Conservation (phyloP, 2,329 filamentous ascomycete species). For the Xylaria sp. region DNA sequence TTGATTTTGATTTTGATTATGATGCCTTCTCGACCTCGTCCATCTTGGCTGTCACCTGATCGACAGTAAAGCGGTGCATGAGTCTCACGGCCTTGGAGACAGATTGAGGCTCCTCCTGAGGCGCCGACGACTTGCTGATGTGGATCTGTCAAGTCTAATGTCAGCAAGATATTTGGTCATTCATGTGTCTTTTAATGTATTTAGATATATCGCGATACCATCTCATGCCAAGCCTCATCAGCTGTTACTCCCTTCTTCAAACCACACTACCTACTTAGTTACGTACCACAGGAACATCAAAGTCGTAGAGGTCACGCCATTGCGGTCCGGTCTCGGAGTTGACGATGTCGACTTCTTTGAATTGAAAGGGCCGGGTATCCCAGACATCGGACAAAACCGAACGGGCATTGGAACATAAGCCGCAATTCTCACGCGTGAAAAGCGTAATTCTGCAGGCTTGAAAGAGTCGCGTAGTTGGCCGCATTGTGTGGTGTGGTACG, state of each 20-base stretch:
- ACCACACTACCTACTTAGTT: background rate
- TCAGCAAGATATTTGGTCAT: no score
- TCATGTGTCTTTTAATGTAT: no score
- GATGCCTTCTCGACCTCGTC: slow-evolving; percentile 54
- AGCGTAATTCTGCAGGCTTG: slow-evolving; percentile 71
- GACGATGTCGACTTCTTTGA: slow-evolving; percentile 73
- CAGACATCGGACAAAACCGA: slow-evolving; percentile 71
- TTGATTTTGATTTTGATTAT: slow-evolving; percentile 3
- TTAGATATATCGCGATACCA: background rate
- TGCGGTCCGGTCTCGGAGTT: slow-evolving; percentile 59
- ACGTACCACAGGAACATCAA: slow-evolving; percentile 79
- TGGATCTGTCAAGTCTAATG: slow-evolving; percentile 54
- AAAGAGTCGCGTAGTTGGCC: slow-evolving; percentile 54
- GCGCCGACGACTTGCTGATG: slow-evolving; percentile 62
- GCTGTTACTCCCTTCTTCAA: background rate
- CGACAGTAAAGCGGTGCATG: slow-evolving; percentile 76
- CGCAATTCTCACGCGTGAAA: slow-evolving; percentile 75
- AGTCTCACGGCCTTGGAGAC: slow-evolving; percentile 69
- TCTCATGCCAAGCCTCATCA: background rate
- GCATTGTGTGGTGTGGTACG: slow-evolving; percentile 49
- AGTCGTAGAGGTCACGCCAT: slow-evolving; percentile 79
- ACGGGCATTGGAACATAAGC: slow-evolving; percentile 72
- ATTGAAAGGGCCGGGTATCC: slow-evolving; percentile 70
- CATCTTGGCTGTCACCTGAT: slow-evolving; percentile 72
- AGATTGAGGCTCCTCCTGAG: slow-evolving; percentile 58